Evolutionary conservation across 345 rosid species (phyloP).

Genomic region (Geranium brycei): DNA sequence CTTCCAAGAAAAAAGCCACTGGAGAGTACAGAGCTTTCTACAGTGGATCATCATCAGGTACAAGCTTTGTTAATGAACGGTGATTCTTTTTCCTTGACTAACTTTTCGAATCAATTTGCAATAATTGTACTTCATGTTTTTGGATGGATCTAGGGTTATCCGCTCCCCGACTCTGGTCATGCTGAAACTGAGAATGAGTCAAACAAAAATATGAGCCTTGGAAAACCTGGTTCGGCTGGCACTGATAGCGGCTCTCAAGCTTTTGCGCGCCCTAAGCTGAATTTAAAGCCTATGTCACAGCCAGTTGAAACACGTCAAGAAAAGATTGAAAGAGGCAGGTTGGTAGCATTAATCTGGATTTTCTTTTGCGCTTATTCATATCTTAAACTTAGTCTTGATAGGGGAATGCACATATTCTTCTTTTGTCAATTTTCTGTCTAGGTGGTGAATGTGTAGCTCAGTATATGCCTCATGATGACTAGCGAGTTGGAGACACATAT

Average conservation of each 20-base stretch:
- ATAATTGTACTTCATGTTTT: conserved; percentile 12
- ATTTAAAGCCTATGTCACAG: conserved; percentile 51
- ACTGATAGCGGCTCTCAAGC: conserved; percentile 38
- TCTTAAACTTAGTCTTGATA: too few species aligned
- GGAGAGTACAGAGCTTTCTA: conserved; percentile 32
- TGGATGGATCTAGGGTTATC: conserved; percentile 20
- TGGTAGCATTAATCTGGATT: conserved; percentile 5
- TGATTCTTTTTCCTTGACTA: neutral
- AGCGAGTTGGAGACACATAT: too few species aligned
- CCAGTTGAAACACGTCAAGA: conserved; percentile 37
- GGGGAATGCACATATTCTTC: too few species aligned
- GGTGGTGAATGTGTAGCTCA: too few species aligned
- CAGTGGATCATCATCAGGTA: conserved; percentile 36
- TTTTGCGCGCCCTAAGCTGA: conserved; percentile 47
- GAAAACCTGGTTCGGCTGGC: conserved; percentile 27
- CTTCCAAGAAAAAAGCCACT: conserved; percentile 52
- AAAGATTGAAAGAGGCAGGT: conserved; percentile 52
- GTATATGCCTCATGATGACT: too few species aligned
- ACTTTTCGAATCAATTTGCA: conserved; percentile 1
- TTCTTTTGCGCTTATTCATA: neutral
- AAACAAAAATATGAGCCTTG: conserved; percentile 19
- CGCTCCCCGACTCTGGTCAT: conserved; percentile 15
- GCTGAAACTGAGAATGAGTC: conserved; percentile 19
- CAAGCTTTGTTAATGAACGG: neutral
- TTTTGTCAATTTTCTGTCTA: too few species aligned